These are phyloP conservation scores for Colletotrichum noveboracense DNA, from an alignment of 2,329 filamentous ascomycete species.

Conservation along the genomic window DNA sequence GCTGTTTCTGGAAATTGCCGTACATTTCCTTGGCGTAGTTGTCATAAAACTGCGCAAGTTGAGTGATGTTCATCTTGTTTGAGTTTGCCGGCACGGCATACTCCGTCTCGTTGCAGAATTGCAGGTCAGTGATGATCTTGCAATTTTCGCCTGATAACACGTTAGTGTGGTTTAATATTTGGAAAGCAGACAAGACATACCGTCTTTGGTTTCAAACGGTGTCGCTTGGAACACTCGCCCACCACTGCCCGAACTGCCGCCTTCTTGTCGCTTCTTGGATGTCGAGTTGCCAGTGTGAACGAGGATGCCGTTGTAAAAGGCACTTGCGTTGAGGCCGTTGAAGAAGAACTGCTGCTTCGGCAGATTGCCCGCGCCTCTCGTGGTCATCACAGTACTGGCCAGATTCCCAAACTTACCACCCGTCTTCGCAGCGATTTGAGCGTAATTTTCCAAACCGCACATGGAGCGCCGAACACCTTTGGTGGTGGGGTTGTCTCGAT, in stretches of 20 bases:
- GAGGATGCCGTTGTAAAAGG: conserved; percentile 75
- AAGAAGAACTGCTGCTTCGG: conserved; percentile 92
- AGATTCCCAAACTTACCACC: conserved; percentile 52
- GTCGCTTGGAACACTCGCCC: conserved; percentile 76
- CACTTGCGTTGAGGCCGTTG: conserved; percentile 73
- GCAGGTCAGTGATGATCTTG: conserved; percentile 83
- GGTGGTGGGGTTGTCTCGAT: conserved; percentile 62
- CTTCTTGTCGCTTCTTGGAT: conserved; percentile 40
- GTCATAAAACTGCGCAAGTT: conserved; percentile 79
- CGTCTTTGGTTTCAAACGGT: conserved; percentile 78
- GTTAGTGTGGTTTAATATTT: not conserved
- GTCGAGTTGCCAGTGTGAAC: conserved; percentile 62
- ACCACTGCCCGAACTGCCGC: conserved; percentile 63
- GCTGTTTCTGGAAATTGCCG: conserved; percentile 77
- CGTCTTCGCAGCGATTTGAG: conserved; percentile 65
- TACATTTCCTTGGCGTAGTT: conserved; percentile 72
- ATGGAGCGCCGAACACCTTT: conserved; percentile 79
- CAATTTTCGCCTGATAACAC: conserved; percentile 74
- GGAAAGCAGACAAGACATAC: conserved; percentile 52
- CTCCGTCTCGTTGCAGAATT: conserved; percentile 86
- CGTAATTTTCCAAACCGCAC: conserved; percentile 76
- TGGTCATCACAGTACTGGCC: conserved; percentile 70
- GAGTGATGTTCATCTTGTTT: conserved; percentile 59
- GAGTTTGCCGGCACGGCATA: conserved; percentile 90
- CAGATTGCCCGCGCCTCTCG: conserved; percentile 65